Base-by-base conservation (phyloP, 106 monocot species). In the Phalaenopsis equestris region DNA sequence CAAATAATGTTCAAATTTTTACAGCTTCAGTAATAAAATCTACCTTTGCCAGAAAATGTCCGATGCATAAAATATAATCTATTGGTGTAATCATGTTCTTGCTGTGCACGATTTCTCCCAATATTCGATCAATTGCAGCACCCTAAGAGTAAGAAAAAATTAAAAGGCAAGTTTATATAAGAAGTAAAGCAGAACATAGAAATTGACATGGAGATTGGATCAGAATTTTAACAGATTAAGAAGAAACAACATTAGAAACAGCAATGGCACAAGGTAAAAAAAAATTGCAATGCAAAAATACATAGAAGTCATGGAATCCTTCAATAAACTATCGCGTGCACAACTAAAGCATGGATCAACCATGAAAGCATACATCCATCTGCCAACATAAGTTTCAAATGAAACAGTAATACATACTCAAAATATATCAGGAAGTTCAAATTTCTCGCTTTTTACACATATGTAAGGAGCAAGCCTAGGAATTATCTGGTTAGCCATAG, bases 41-140 rank as follows among this genome's bases (percentile, higher is more conserved):
- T 86, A 94, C 97, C 97, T 98, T 98, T 78, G 89, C 94, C n/a
- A 98, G 89, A 78, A 98, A 98, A 85, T 98, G 97, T 9, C 97
- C 97, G n/a, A 98, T 82, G 75, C 97, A 98, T 23, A 98, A 86
- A 80, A 98, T 94, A 85, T 90, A 98, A 80, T 98, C 94, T 81
- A 94, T 98, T 78, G 97, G 97, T 55, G 90, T 92, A 23, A 87
- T 80, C 97, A 98, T 92, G 86, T 87, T 89, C 85, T 97, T 94
- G 83, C 92, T 94, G 77, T 97, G 96, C 74, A 98, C 97, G 68
- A 98, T 94, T 84, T 98, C 97, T 61, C 94, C 94, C 75, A 98
- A 81, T 57, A 98, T 98, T 47, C 94, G 87, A 86, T 98, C 97
- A 83, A 98, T 92, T 85, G 94, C 97, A 85, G 94, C 97, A 79